These are phyloP conservation scores for Dendryphion nanum DNA, from an alignment of 2,329 filamentous ascomycete genomes.

Conservation along the genomic window DNA sequence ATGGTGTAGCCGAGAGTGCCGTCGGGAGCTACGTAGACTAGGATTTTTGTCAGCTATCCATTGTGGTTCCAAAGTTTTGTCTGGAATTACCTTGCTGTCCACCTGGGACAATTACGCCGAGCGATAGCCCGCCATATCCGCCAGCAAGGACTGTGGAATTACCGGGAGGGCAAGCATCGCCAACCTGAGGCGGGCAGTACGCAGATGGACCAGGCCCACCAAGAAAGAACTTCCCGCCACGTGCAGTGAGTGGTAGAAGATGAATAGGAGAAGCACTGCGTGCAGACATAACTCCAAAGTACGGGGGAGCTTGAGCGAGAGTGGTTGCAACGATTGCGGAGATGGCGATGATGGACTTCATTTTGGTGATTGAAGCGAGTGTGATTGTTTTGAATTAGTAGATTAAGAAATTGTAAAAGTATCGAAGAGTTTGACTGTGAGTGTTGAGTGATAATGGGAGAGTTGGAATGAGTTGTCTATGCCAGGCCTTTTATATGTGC, in stretches of 20 bases:
- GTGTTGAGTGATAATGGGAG: too few species aligned
- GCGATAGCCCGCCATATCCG: slow-evolving; percentile 23
- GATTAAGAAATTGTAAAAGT: too few species aligned
- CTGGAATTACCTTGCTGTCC: slow-evolving; percentile 51
- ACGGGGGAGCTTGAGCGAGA: slow-evolving; percentile 16
- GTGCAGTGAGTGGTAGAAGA: slow-evolving; percentile 46
- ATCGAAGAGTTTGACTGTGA: too few species aligned
- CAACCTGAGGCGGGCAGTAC: slow-evolving; percentile 49
- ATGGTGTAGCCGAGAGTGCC: slow-evolving; percentile 58
- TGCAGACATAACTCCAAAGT: slow-evolving; percentile 46
- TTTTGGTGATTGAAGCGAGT: slow-evolving; percentile 18
- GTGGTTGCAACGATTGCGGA: slow-evolving; percentile 25
- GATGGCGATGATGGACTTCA: slow-evolving; percentile 35
- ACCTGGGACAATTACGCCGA: slow-evolving; percentile 58
- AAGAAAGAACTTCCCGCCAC: slow-evolving; percentile 51
- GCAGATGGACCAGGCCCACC: slow-evolving; percentile 44
- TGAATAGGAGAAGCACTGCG: slow-evolving; percentile 53
- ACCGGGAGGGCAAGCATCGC: slow-evolving; percentile 46
- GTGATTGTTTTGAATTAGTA: too few species aligned
- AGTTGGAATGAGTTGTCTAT: too few species aligned
- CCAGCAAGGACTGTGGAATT: slow-evolving; percentile 48
- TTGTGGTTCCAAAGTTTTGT: neutral
- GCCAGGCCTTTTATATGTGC: too few species aligned
- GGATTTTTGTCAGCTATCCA: neutral
- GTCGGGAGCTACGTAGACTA: slow-evolving; percentile 54